phyloP scores from a whole-genome alignment of 192 early-diverging fungal species.

The Helicostylum pulchrum region DNA sequence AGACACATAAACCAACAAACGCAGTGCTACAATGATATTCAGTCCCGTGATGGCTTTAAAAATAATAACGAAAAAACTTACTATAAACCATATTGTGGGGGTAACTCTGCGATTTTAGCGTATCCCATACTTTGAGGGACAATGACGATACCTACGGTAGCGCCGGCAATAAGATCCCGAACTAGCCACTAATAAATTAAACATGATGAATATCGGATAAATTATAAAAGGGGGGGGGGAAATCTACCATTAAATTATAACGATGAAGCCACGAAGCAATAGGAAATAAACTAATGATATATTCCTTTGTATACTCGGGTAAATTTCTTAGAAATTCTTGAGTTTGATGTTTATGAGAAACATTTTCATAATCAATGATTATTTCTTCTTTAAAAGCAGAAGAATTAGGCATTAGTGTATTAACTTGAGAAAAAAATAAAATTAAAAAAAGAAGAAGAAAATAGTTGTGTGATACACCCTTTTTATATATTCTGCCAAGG shows the following conservation, averaged over 20 bases:
- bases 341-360: slow-evolving; percentile 19
- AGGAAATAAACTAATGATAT: slow-evolving; percentile 30
- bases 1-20: slow-evolving; percentile 54
- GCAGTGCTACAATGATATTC: slow-evolving; percentile 36
- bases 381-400: slow-evolving; percentile 4
- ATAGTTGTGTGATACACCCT: too few species aligned
- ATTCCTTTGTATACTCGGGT: slow-evolving; percentile 23
- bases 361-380: slow-evolving; percentile 34
- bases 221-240: too few species aligned
- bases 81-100: slow-evolving; percentile 74
- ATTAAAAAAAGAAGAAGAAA: too few species aligned
- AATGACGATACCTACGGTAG: slow-evolving; percentile 74
- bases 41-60: not conserved
- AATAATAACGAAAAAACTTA: slow-evolving; percentile 22
- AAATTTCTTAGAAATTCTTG: slow-evolving; percentile 18
- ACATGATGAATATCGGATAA: too few species aligned
- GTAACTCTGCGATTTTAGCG: slow-evolving; percentile 68
- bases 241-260: slow-evolving; percentile 28
- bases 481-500: too few species aligned
- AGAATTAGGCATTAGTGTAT: not conserved
- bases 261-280: slow-evolving; percentile 34
- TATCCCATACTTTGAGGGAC: slow-evolving; percentile 76
- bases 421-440: too few species aligned
- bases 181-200: slow-evolving; percentile 38
- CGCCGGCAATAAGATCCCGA: slow-evolving; percentile 63